Percentiles rank a stretch among this genome's conserved stretches.
phyloP scores from a whole-genome alignment of 768 basidiomycete species.

The Lactarius indigo region DNA sequence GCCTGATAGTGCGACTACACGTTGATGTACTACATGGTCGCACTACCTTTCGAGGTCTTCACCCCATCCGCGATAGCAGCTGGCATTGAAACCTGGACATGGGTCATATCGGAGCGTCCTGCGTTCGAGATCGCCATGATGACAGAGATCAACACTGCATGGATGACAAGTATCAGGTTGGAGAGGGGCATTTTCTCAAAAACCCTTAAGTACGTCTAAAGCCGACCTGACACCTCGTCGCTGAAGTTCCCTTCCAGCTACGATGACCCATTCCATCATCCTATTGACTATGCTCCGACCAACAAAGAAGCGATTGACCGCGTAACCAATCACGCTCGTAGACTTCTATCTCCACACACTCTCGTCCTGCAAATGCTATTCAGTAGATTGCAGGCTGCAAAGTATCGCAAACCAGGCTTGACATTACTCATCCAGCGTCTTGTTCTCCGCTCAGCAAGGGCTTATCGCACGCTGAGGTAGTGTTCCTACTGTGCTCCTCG shows the following conservation, averaged over 20 bases:
- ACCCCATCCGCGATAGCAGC: conserved; percentile 82
- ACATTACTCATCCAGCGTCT: conserved; percentile 83
- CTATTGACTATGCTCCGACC: conserved; percentile 86
- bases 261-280: conserved; percentile 81
- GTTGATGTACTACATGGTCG: conserved; percentile 81
- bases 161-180: conserved; percentile 76
- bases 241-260: conserved; percentile 50
- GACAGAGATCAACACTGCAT: conserved; percentile 81
- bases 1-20: conserved; percentile 71
- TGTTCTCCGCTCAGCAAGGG: conserved; percentile 75
- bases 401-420: conserved; percentile 79
- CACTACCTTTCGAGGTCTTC: conserved; percentile 84
- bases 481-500: not conserved
- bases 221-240: not conserved
- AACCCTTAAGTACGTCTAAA: conserved; percentile 62
- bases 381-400: conserved; percentile 89
- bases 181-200: conserved; percentile 82
- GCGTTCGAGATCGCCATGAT: conserved; percentile 80
- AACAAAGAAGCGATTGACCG: conserved; percentile 82
- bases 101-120: conserved; percentile 87
- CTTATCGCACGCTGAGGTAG: conserved; percentile 73
- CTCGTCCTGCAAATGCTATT: conserved; percentile 84
- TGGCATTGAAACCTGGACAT: conserved; percentile 94
- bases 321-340: conserved; percentile 61
- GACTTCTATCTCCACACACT: conserved; percentile 77